These are phyloP conservation scores for Kwoniella dejecticola DNA, from an alignment of 768 basidiomycete genomes.

Conservation along the genomic window DNA sequence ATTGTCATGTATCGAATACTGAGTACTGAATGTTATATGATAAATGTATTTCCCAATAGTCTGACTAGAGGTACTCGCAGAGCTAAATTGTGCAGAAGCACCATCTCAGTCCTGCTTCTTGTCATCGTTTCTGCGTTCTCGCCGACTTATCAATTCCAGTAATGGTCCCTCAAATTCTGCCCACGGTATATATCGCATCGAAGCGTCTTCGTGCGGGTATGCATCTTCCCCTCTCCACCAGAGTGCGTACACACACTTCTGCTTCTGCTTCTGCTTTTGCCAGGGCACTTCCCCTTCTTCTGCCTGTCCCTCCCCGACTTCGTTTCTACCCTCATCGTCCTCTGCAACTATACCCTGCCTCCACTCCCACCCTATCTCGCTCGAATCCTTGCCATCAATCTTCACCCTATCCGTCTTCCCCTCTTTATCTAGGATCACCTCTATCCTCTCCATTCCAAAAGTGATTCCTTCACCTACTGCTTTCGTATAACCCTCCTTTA, in stretches of 20 bases:
- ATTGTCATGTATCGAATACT: not conserved
- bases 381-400: constrained; percentile 29
- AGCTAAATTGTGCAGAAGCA: too few species aligned
- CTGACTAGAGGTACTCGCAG: not conserved
- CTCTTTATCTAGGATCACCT: constrained; percentile 23
- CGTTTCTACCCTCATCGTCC: too few species aligned
- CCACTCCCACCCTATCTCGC: constrained; percentile 19
- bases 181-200: constrained; percentile 18
- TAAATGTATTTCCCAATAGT: not conserved
- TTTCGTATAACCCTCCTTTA: constrained; percentile 47
- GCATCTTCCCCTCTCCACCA: constrained; percentile 28
- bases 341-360: constrained; percentile 15
- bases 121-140: not conserved
- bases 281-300: too few species aligned
- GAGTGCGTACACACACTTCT: constrained; percentile 23
- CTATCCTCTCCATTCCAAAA: constrained; percentile 40
- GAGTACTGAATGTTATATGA: not conserved
- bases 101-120: not conserved
- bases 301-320: too few species aligned
- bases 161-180: constrained; percentile 23
- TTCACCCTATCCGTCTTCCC: constrained; percentile 11
- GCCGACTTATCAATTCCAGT: constrained; percentile 5
- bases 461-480: constrained; percentile 44
- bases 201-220: not conserved
- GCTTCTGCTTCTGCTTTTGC: too few species aligned